Percentiles rank a stretch among this genome's conserved stretches.
Conservation (phyloP, 371 early-diverging fungal species). For the Nosema granulosis region DNA sequence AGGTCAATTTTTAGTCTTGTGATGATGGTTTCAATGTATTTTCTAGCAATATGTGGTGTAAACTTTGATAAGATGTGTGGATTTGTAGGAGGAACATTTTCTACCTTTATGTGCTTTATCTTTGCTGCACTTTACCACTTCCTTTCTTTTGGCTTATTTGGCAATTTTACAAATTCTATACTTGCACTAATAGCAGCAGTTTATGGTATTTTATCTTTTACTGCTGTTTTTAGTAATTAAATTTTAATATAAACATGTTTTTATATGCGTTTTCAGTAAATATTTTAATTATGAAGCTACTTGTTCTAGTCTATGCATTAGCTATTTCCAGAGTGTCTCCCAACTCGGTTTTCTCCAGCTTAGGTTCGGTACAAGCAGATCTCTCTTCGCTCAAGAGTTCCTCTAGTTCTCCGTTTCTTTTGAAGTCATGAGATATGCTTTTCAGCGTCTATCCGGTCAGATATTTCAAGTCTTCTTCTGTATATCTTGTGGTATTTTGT, state of each 20-base stretch:
- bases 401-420: too few species aligned
- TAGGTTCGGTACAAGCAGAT: too few species aligned
- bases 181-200: background rate
- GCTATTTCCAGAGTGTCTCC: too few species aligned
- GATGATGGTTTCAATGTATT: slow-evolving; percentile 1
- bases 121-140: slow-evolving; percentile 44
- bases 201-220: slow-evolving; percentile 14
- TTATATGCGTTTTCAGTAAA: too few species aligned
- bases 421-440: too few species aligned
- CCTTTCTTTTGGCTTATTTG: background rate
- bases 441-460: too few species aligned
- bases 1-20: slow-evolving; percentile 10
- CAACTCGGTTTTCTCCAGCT: too few species aligned
- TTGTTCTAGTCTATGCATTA: too few species aligned
- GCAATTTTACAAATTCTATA: background rate
- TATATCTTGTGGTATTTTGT: too few species aligned
- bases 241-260: background rate
- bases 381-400: too few species aligned
- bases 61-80: slow-evolving; percentile 25
- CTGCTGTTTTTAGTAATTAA: background rate
- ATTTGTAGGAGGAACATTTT: slow-evolving; percentile 36
- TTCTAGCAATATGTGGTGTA: slow-evolving; percentile 6
- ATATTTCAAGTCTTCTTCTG: too few species aligned
- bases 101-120: slow-evolving; percentile 42
- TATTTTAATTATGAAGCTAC: too few species aligned